phyloP scores from a whole-genome alignment of 805 yeast genomes.

The Starmerella cellae region DNA sequence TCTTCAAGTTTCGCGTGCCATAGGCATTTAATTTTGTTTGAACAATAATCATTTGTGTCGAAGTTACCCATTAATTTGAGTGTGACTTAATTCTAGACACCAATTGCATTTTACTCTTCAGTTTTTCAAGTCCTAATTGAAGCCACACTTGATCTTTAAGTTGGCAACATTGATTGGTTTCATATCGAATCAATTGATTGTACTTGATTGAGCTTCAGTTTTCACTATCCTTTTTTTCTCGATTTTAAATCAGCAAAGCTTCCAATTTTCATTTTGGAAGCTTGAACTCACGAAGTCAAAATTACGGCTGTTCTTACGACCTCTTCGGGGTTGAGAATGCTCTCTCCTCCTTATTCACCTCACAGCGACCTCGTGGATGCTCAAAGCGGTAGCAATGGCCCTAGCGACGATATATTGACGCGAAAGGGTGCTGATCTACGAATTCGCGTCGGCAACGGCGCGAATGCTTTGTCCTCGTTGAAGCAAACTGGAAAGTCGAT shows the following conservation, averaged over 20 bases:
- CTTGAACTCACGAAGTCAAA: no score
- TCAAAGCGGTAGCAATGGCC: not conserved
- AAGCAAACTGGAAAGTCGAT: no score
- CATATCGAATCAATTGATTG: no score
- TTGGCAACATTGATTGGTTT: no score
- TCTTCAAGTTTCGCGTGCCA: not conserved
- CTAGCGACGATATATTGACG: not conserved
- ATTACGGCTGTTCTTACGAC: not conserved
- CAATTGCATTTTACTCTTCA: slow-evolving; percentile 5
- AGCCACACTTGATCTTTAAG: no score
- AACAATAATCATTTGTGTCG: not conserved
- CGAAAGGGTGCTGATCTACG: not conserved
- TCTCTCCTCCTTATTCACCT: slow-evolving; percentile 28
- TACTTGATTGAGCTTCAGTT: no score
- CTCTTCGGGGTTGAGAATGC: slow-evolving; percentile 19
- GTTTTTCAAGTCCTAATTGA: no score
- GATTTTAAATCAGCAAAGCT: not conserved
- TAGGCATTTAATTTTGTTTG: not conserved
- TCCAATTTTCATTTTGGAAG: not conserved
- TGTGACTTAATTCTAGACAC: slow-evolving; percentile 8
- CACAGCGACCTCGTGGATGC: slow-evolving; percentile 18
- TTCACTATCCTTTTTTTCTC: no score
- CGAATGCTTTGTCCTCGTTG: no score
- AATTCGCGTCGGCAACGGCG: not conserved
- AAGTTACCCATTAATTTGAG: slow-evolving; percentile 18